Conservation (phyloP, 1,284 basidiomycete species). For the Boletus semigastroideus region DNA sequence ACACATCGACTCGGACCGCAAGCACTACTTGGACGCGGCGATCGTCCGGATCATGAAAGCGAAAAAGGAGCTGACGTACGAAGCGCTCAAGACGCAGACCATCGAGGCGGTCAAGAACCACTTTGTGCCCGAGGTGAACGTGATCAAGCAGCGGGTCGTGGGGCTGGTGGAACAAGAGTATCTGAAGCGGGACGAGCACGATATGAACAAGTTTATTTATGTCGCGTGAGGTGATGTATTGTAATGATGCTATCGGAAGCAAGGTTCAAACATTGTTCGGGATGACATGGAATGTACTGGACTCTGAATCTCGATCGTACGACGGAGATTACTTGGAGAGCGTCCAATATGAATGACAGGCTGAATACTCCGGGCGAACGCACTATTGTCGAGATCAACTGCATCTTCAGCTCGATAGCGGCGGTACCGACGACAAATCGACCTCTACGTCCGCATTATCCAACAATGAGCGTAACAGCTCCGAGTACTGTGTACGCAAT, state of each 20-base stretch:
- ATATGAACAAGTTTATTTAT: conserved; percentile 73
- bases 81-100: conserved; percentile 76
- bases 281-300: too few species aligned
- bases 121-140: conserved; percentile 69
- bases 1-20: conserved; percentile 85
- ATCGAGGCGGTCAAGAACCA: conserved; percentile 80
- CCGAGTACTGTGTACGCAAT: conserved; percentile 60
- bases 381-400: conserved; percentile 90
- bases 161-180: conserved; percentile 86
- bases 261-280: too few species aligned
- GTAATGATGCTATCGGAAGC: neutral
- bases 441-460: conserved; percentile 49
- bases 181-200: conserved; percentile 71
- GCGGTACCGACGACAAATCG: conserved; percentile 10
- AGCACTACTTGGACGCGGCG: conserved; percentile 86
- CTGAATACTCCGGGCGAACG: too few species aligned
- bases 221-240: conserved; percentile 51
- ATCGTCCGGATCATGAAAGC: conserved; percentile 96
- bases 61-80: conserved; percentile 76
- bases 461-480: conserved; percentile 59
- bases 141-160: conserved; percentile 85
- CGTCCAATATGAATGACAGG: too few species aligned
- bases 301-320: too few species aligned
- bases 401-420: neutral
- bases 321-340: too few species aligned